Conservation (phyloP, 2,329 filamentous ascomycete species). For the Fusarium sororula region DNA sequence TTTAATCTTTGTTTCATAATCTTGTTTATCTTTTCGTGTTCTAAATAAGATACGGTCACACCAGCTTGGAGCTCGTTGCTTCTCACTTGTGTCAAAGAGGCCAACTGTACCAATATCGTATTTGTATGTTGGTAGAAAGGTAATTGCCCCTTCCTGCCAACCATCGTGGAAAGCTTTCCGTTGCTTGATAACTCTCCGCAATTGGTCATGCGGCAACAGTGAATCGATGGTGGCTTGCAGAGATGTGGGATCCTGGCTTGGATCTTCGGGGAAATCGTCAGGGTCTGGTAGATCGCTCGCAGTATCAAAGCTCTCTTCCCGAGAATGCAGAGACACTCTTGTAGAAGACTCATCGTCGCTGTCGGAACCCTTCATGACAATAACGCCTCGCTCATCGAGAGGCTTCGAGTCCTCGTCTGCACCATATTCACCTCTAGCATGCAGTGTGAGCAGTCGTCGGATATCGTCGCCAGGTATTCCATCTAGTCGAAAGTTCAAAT, state of each 20-base stretch:
- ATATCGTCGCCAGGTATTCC: slow-evolving; percentile 92
- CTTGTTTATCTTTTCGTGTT: slow-evolving; percentile 74
- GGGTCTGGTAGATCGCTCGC: slow-evolving; percentile 63
- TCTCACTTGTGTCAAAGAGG: slow-evolving; percentile 94
- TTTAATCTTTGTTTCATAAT: slow-evolving; percentile 68
- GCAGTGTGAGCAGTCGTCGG: slow-evolving; percentile 81
- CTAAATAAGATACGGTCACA: slow-evolving; percentile 93
- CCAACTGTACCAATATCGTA: slow-evolving; percentile 95
- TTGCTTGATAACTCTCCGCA: slow-evolving; percentile 75
- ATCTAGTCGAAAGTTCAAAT: slow-evolving; percentile 93
- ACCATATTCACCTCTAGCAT: slow-evolving; percentile 82
- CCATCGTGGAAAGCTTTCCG: slow-evolving; percentile 89
- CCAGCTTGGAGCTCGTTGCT: slow-evolving; percentile 92
- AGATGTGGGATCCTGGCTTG: slow-evolving; percentile 81
- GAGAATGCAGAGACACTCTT: slow-evolving; percentile 46
- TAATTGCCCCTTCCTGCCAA: slow-evolving; percentile 88
- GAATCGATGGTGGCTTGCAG: slow-evolving; percentile 89
- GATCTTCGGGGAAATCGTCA: slow-evolving; percentile 73
- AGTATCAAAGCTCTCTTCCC: slow-evolving; percentile 52
- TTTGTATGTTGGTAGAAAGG: slow-evolving; percentile 95
- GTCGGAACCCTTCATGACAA: slow-evolving; percentile 56
- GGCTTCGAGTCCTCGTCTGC: slow-evolving; percentile 53
- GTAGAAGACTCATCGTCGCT: slow-evolving; percentile 57
- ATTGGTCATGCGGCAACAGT: slow-evolving; percentile 88
- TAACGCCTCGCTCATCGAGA: slow-evolving; percentile 59